Conservation (phyloP, 2,329 filamentous ascomycete genomes). For the Curvularia verruculosa region DNA sequence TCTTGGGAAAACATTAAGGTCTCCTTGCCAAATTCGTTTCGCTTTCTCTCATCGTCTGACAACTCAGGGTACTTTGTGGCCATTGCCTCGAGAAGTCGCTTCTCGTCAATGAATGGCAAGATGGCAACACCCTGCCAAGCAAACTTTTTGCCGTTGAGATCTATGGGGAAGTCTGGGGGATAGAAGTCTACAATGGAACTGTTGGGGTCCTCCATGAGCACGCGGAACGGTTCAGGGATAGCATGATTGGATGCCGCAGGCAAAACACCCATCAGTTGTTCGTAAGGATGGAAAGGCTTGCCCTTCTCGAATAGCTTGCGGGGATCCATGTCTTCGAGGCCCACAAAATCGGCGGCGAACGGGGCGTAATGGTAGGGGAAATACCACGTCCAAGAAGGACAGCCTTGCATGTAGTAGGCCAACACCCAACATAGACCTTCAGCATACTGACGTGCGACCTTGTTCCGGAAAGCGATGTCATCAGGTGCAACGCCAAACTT, state of each 20-base stretch:
- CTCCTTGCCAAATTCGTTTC: conserved; percentile 82
- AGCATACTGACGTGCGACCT: conserved; percentile 89
- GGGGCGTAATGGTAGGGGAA: conserved; percentile 98
- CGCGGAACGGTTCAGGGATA: conserved; percentile 85
- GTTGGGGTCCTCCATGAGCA: conserved; percentile 84
- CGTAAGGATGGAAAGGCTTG: conserved; percentile 85
- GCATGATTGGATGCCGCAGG: conserved; percentile 92
- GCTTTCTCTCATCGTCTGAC: conserved; percentile 73
- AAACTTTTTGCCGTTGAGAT: conserved; percentile 97
- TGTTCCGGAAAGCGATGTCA: conserved; percentile 83
- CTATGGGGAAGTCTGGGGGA: conserved; percentile 88
- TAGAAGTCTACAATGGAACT: conserved; percentile 98
- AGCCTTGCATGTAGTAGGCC: conserved; percentile 97
- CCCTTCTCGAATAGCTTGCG: conserved; percentile 80
- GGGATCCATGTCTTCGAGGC: conserved; percentile 73
- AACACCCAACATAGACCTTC: conserved; percentile 96
- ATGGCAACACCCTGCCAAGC: conserved; percentile 96
- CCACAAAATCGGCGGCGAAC: conserved; percentile 92
- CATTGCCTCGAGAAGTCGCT: conserved; percentile 81
- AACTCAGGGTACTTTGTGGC: conserved; percentile 80
- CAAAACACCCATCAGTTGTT: conserved; percentile 97
- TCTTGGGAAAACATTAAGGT: conserved; percentile 83
- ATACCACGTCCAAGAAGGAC: conserved; percentile 98
- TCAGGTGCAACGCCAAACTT: conserved; percentile 87
- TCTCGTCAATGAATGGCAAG: conserved; percentile 94